phyloP scores from a whole-genome alignment of 371 early-diverging fungal species.

The Mortierella sp. region DNA sequence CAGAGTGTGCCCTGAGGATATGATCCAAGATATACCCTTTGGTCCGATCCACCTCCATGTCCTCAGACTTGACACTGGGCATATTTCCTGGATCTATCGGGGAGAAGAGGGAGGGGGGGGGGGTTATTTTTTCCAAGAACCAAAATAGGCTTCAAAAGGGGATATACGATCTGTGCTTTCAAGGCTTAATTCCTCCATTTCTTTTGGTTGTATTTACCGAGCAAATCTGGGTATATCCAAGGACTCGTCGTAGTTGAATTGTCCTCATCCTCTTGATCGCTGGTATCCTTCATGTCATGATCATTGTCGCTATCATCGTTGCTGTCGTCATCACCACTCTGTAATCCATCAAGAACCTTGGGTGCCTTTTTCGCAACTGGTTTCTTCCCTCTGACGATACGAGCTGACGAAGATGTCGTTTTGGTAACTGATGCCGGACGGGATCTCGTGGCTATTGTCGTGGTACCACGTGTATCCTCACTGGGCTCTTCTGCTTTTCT shows the following conservation, averaged over 20 bases:
- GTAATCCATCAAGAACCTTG: neutral
- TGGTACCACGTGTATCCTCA: no score
- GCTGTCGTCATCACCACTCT: neutral
- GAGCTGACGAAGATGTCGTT: neutral
- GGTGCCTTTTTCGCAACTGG: neutral
- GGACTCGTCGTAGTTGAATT: neutral
- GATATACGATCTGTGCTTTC: neutral
- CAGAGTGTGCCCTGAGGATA: slow-evolving; percentile 46
- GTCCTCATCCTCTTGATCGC: neutral
- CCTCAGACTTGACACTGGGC: neutral
- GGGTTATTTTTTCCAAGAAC: neutral
- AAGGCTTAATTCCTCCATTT: neutral
- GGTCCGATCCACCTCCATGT: slow-evolving; percentile 11
- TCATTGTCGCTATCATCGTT: neutral
- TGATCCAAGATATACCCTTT: slow-evolving; percentile 25
- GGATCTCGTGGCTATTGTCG: neutral
- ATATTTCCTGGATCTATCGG: slow-evolving; percentile 9
- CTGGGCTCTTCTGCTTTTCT: no score
- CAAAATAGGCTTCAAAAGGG: no score
- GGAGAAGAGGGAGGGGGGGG: neutral
- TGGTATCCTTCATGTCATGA: neutral
- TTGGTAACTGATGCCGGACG: neutral
- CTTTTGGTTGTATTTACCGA: slow-evolving; percentile 7
- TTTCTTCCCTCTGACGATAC: neutral
- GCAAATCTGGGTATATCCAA: slow-evolving; percentile 19